These are phyloP conservation scores for Lumnitzera littorea DNA, from an alignment of 345 rosid species.

Conservation along the genomic window DNA sequence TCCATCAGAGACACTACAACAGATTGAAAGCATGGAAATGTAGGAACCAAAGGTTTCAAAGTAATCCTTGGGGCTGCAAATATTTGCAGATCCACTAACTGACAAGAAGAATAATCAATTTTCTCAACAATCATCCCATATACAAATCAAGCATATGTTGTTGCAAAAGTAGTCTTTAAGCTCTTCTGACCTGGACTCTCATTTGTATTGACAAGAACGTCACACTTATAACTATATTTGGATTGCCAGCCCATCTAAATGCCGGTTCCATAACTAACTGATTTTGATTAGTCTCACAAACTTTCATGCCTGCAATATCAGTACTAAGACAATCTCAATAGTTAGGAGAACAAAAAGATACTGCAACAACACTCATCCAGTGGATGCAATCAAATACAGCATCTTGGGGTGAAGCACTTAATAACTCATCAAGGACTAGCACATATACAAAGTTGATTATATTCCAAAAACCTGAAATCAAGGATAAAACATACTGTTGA, in stretches of 20 bases:
- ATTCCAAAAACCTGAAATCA: too few relatives aligned
- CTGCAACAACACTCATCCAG: too few relatives aligned
- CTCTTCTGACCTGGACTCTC: conserved; percentile 36
- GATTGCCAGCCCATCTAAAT: conserved; percentile 49
- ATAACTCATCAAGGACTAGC: too few relatives aligned
- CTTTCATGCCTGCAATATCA: conserved; percentile 32
- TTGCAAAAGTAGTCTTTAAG: background rate
- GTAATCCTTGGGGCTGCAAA: conserved; percentile 26
- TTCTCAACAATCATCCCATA: background rate
- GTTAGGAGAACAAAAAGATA: background rate
- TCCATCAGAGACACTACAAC: conserved; percentile 32
- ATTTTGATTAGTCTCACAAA: conserved; percentile 31
- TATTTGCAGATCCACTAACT: conserved; percentile 40
- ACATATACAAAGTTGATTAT: too few relatives aligned
- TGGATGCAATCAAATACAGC: too few relatives aligned
- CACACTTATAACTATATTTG: conserved; percentile 31
- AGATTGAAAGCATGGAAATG: conserved; percentile 41
- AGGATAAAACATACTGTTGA: too few relatives aligned
- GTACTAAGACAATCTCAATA: background rate
- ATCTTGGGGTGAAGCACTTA: too few relatives aligned
- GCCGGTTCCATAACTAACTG: conserved; percentile 35
- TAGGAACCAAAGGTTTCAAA: conserved; percentile 43
- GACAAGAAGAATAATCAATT: conserved; percentile 9
- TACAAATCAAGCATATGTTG: background rate
- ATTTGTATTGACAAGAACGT: conserved; percentile 22